Base-by-base conservation (phyloP, 345 rosid species). In the Dipteronia dyeriana region DNA sequence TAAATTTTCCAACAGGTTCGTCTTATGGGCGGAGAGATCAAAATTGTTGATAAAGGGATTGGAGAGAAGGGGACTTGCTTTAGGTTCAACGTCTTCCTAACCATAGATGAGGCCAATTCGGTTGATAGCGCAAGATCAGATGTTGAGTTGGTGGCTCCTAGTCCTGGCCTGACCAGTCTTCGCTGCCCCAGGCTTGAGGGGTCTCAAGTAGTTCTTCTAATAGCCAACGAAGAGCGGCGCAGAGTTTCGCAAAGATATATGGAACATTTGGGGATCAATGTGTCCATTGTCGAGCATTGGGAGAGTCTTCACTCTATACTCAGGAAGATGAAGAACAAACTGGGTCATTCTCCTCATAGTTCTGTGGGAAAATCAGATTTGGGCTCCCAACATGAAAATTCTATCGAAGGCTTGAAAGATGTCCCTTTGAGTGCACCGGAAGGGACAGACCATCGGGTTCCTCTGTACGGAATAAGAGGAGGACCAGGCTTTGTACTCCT, bases 1-100 rank as follows among this genome's bases (percentile, higher is more conserved):
- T 34, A 34, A 12, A 12, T 14, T 38, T 59, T 59, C 67, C 61
- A 19, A 16, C 82, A 92, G 98, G 98, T 92, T 22, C 87, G 90
- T 20, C 76, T 93, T 34, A 89, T 91, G 98, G 93, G 97, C 47
- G 99, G 98, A 45, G 99, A 95, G 63, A 91, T 95, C 19, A 76
- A 72, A 71, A 88, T 95, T 60, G 79, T 79, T 13, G 92, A 95
- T 34, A 92, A 91, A 80, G 86, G 79, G 39, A 79, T 71, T 19
- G 90, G 84, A 1, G 89, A 91, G 79, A 87, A 65, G 45, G 99
- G 98, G 69, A 90, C 93, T 38, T 91, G 97, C 81, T 93, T 95
- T 80, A 87, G 87, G 70, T 95, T 95, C 86, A 92, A 85, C 76
- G 84, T 86, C 25, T 82, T 88, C 66, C 82, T 91, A 7, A n/a